Percentiles rank a stretch among this genome's conserved stretches.
These are phyloP conservation scores for Xylaria sp. DNA, from an alignment of 2,329 filamentous ascomycete species.

Conservation along the genomic window DNA sequence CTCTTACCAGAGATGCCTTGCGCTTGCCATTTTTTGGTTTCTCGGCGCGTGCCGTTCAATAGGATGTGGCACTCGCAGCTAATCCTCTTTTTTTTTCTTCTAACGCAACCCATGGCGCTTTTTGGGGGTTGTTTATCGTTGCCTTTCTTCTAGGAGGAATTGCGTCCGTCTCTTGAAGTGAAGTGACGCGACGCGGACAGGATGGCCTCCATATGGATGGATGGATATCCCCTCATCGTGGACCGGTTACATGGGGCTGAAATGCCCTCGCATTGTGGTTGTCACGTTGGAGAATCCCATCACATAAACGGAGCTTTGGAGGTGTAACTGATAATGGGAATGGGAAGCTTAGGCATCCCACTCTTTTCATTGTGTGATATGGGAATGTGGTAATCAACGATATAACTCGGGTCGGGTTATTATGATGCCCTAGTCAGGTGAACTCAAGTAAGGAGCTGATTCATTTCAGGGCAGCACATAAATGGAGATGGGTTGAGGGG, in stretches of 20 bases:
- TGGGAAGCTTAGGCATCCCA: slow-evolving; percentile 20
- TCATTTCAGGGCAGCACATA: slow-evolving; percentile 36
- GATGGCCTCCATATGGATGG: slow-evolving; percentile 9
- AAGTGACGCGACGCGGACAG: slow-evolving; percentile 1
- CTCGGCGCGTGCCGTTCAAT: slow-evolving; percentile 12
- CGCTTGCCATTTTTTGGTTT: slow-evolving; percentile 5
- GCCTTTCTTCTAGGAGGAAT: slow-evolving; percentile 37
- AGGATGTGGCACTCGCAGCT: slow-evolving; percentile 10
- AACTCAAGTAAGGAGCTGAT: slow-evolving; percentile 15
- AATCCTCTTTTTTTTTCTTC: slow-evolving; percentile 27
- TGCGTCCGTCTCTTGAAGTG: slow-evolving; percentile 17
- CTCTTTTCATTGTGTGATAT: slow-evolving; percentile 37
- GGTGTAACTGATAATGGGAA: slow-evolving; percentile 31
- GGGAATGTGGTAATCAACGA: slow-evolving; percentile 31
- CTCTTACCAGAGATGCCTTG: slow-evolving; percentile 19
- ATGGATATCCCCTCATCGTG: slow-evolving; percentile 9
- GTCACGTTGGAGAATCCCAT: slow-evolving; percentile 18
- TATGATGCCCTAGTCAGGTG: slow-evolving; percentile 31
- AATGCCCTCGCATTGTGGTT: slow-evolving; percentile 22
- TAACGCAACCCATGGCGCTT: slow-evolving; percentile 30
- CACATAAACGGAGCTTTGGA: slow-evolving; percentile 25
- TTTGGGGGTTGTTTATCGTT: slow-evolving; percentile 38
- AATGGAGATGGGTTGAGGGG: slow-evolving; percentile 39
- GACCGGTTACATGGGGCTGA: slow-evolving; percentile 19
- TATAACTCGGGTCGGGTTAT: slow-evolving; percentile 35